phyloP scores from a whole-genome alignment of 176 grass and related monocot genomes.

The Oryza rufipogon region DNA sequence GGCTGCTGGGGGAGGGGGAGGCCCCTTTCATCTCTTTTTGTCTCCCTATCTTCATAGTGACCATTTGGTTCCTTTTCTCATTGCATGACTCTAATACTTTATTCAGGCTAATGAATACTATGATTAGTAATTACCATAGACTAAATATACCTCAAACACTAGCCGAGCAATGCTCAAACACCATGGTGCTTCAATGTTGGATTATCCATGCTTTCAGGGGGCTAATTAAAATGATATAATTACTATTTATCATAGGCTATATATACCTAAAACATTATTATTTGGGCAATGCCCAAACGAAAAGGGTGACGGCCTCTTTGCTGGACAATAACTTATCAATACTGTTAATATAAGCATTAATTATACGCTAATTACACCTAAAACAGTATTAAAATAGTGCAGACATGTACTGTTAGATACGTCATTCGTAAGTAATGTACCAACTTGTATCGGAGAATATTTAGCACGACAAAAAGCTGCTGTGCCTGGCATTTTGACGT shows the following conservation, averaged over 20 bases:
- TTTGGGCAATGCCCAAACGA: conserved; percentile 3
- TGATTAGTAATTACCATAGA: conserved; percentile 22
- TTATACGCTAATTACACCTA: not conserved
- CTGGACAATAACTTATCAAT: not conserved
- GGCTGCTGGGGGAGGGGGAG: not conserved
- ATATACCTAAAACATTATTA: not conserved
- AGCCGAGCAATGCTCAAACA: conserved; percentile 22
- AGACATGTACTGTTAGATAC: not conserved
- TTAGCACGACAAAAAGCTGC: conserved; percentile 12
- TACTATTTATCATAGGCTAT: not conserved
- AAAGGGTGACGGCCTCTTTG: not conserved
- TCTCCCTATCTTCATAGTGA: conserved; percentile 6
- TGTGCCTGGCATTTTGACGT: conserved; percentile 4
- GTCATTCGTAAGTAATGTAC: not conserved
- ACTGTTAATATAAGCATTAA: not conserved
- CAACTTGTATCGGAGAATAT: conserved; percentile 26
- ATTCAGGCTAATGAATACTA: conserved; percentile 24
- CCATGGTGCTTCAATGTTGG: not conserved
- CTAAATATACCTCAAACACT: conserved; percentile 42
- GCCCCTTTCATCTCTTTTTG: conserved; percentile 32
- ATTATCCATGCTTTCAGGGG: conserved; percentile 5
- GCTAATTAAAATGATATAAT: not conserved
- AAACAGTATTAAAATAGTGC: conserved; percentile 1
- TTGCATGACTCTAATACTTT: conserved; percentile 28
- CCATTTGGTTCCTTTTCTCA: conserved; percentile 23